Evolutionary conservation across 805 yeast genomes (phyloP).

Genomic region (Hanseniaspora hatyaiensis): DNA sequence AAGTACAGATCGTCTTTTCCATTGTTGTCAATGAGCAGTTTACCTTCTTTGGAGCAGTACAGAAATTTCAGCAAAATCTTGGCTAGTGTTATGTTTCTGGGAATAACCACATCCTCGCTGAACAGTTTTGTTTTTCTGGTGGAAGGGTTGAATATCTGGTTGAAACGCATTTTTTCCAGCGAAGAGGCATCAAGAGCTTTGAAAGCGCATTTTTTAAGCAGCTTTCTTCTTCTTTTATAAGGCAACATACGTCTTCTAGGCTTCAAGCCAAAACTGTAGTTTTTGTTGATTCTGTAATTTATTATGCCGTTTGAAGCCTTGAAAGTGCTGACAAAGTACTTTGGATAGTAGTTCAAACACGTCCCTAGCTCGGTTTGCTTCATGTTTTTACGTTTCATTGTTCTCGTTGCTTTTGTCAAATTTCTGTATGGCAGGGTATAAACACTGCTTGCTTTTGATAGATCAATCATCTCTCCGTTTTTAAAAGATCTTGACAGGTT

Average conservation of each 20-base stretch:
- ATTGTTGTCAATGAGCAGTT: not conserved
- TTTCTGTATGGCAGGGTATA: not conserved
- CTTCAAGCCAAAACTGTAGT: not conserved
- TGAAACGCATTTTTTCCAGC: not conserved
- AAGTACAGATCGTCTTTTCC: not conserved
- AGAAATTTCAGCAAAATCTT: slow-evolving; percentile 6
- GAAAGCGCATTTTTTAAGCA: not conserved
- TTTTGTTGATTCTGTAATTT: not conserved
- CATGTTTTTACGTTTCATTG: not conserved
- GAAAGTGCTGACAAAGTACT: not conserved
- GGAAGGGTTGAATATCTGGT: slow-evolving; percentile 4
- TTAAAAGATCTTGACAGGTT: not conserved
- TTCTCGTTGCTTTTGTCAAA: not conserved
- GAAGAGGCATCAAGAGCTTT: not conserved
- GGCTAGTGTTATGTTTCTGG: slow-evolving; percentile 1
- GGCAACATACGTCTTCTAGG: too few relatives aligned
- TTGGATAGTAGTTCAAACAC: slow-evolving; percentile 4
- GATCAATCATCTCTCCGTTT: not conserved
- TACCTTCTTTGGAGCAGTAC: not conserved
- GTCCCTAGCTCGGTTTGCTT: not conserved
- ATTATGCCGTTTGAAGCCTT: not conserved
- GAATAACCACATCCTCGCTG: slow-evolving; percentile 1
- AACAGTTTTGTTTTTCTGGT: not conserved
- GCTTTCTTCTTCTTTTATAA: not conserved
- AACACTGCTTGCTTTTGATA: not conserved